Conservation (phyloP, 2,329 filamentous ascomycete genomes). For the Penicillium sp. region DNA sequence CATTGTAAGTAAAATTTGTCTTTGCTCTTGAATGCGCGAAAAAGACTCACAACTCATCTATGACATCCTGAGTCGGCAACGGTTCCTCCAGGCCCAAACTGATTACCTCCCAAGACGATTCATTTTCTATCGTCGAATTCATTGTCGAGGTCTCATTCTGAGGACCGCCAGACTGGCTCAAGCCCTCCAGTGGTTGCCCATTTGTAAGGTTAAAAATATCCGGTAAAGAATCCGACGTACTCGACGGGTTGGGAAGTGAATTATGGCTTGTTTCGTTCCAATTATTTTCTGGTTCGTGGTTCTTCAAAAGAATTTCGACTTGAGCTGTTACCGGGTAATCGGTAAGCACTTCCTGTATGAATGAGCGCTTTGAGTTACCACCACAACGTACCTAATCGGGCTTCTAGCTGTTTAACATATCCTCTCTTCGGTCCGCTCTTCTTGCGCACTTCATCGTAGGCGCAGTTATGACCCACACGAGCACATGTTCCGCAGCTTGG, state of each 20-base stretch:
- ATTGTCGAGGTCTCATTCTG: slow-evolving; percentile 17
- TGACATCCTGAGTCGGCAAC: slow-evolving; percentile 70
- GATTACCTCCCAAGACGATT: slow-evolving; percentile 82
- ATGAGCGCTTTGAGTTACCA: background rate
- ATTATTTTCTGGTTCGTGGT: slow-evolving; percentile 55
- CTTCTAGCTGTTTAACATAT: slow-evolving; percentile 91
- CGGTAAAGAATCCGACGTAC: slow-evolving; percentile 29
- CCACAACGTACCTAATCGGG: slow-evolving; percentile 70
- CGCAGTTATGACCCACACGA: slow-evolving; percentile 78
- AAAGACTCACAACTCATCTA: slow-evolving; percentile 70
- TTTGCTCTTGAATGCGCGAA: background rate
- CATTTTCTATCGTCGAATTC: slow-evolving; percentile 23
- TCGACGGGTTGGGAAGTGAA: slow-evolving; percentile 18
- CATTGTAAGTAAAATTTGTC: slow-evolving; percentile 16
- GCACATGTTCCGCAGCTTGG: slow-evolving; percentile 87
- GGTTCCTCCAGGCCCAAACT: slow-evolving; percentile 77
- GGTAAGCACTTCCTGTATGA: slow-evolving; percentile 14
- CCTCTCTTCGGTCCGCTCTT: slow-evolving; percentile 94
- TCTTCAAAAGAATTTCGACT: slow-evolving; percentile 86
- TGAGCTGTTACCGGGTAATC: slow-evolving; percentile 58
- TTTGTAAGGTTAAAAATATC: slow-evolving; percentile 22
- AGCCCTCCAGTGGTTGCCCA: slow-evolving; percentile 14
- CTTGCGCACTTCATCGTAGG: slow-evolving; percentile 86
- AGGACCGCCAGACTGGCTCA: background rate
- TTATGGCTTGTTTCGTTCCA: slow-evolving; percentile 24